Evolutionary conservation across 1,284 basidiomycete genomes (phyloP), one percentile per base, ranked within the genome.

Genomic region (Ustilago hordei): DNA sequence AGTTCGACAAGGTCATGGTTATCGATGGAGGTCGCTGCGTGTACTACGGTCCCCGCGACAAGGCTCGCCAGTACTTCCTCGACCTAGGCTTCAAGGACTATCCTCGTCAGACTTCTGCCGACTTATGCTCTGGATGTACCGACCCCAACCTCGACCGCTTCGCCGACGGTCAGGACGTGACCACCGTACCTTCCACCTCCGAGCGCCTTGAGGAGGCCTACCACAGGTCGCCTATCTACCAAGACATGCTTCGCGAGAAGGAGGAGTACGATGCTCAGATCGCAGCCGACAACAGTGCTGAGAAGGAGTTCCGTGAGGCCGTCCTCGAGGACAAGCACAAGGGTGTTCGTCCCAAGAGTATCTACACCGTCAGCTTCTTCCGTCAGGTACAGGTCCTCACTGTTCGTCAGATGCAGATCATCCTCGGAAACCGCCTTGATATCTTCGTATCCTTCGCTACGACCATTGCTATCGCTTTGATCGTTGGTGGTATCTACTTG

Each of bases 401-500:
- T 31, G 88, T 90, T 61, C 89, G 95, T 39, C 92, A 94, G 86
- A 92, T 94, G 87, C 90, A 91, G 79, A 90, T 92, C 86, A 89
- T 90, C 64, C 86, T 94, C 69, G 94, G 95, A 86, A 93, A 96
- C 87, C 89, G 88, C 64, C 93, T 95, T 86, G 92, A 93, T 82
- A 87, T 95, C 57, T 89, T 89, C 84, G 84, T 81, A 65, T 80
- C 75, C 45, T 85, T 80, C 69, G 67, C 79, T 2, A 88, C 87
- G n/a, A 80, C 85, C 17, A 81, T 84, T 34, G 67, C 89, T 55
- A 87, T 94, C 39, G 91, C 93, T 58, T 86, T 96, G 55, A 90
- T 96, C 57, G 90, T 94, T 73, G 94, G 93, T 36, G 91, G 93
- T 87, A 91, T 93, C 50, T 91, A 95, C 64, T 95, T 95, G 86